Conservation (phyloP, 176 grass and related monocot genomes). For the Ampelocalamus luodianensis region DNA sequence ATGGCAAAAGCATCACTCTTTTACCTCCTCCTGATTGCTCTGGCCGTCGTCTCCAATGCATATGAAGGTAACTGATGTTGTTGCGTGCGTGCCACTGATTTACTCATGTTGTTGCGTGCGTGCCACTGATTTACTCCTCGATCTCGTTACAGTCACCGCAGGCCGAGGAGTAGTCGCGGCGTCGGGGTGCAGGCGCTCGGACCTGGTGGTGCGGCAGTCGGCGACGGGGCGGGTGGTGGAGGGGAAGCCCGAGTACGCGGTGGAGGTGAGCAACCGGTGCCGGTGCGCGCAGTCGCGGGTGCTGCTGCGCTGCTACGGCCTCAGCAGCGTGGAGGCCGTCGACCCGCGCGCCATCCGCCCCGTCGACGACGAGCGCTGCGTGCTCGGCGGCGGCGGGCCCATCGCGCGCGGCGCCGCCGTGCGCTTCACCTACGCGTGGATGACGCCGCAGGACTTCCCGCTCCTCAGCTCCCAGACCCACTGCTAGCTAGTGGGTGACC, state of each 20-base stretch:
- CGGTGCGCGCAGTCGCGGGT: constrained; percentile 45
- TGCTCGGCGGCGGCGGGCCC: constrained; percentile 25
- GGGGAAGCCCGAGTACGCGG: constrained; percentile 52
- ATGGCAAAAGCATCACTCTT: neutral
- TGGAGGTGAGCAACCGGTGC: constrained; percentile 54
- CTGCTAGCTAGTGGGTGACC: no score
- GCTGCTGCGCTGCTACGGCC: constrained; percentile 49
- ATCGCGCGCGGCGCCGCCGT: constrained; percentile 18
- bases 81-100: neutral
- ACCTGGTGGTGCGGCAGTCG: constrained; percentile 34
- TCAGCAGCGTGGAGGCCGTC: constrained; percentile 51
- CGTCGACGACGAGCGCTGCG: constrained; percentile 40
- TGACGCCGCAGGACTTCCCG: constrained; percentile 56
- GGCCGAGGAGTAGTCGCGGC: neutral
- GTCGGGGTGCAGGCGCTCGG: constrained; percentile 2
- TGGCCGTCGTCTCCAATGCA: neutral
- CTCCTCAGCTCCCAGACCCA: constrained; percentile 20
- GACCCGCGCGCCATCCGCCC: constrained; percentile 48
- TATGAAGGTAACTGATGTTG: neutral
- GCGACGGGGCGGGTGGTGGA: constrained; percentile 47
- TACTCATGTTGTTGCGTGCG: neutral
- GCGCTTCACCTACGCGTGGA: constrained; percentile 54
- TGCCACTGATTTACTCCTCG: no score
- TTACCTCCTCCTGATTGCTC: neutral
- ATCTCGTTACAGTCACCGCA: no score